Evolutionary conservation across 805 yeast genomes (phyloP).

Genomic region (Candida suzukii): DNA sequence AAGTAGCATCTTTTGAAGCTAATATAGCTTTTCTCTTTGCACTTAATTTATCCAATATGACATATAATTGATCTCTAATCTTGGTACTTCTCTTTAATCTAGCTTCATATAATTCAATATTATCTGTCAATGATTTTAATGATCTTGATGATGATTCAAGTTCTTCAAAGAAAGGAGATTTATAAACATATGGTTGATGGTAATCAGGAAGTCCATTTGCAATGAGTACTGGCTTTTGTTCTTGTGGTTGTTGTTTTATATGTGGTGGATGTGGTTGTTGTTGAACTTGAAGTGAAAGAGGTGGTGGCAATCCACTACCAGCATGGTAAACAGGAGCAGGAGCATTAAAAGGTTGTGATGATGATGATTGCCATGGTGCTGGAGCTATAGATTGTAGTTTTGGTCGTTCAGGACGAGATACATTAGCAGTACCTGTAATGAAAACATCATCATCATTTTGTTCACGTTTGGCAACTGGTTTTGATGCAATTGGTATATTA

Average conservation of each 20-base stretch:
- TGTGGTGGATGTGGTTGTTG: too few species aligned
- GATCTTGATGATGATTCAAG: neutral
- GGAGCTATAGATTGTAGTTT: too few species aligned
- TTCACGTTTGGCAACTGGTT: too few species aligned
- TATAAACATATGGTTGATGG: neutral
- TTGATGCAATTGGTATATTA: neutral
- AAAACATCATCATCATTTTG: too few species aligned
- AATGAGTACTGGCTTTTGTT: too few species aligned
- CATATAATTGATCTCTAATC: neutral
- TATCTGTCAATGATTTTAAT: neutral
- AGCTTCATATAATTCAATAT: neutral
- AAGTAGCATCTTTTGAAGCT: neutral
- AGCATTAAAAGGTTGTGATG: neutral
- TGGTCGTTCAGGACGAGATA: neutral
- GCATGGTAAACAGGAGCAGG: neutral
- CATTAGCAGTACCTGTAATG: neutral
- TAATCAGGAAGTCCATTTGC: neutral
- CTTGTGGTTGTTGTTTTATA: too few species aligned
- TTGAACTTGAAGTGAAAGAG: too few species aligned
- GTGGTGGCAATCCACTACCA: neutral
- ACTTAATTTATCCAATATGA: neutral
- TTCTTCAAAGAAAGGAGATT: neutral
- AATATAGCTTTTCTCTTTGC: neutral
- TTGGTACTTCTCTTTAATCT: neutral
- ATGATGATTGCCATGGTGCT: too few species aligned